phyloP scores from a whole-genome alignment of 345 rosid genomes.

The Lepidium sativum region DNA sequence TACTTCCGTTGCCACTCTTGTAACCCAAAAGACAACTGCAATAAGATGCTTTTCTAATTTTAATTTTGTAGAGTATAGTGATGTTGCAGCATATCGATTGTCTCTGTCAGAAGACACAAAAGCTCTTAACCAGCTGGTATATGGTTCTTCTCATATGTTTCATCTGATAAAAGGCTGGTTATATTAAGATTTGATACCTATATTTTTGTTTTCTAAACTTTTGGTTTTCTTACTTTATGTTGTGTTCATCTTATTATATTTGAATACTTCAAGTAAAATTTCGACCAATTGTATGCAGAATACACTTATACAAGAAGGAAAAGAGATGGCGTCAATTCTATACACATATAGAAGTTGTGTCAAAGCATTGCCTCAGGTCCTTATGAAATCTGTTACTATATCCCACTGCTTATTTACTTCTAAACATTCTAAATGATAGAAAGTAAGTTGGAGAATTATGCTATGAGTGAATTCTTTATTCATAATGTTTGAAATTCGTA shows the following conservation, averaged over 20 bases:
- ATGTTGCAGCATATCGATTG: slow-evolving; percentile 82
- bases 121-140: slow-evolving; percentile 95
- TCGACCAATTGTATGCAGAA: slow-evolving; percentile 42
- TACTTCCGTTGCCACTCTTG: neutral
- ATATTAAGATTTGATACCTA: neutral
- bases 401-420: neutral
- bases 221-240: slow-evolving; percentile 21
- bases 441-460: neutral
- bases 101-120: slow-evolving; percentile 97
- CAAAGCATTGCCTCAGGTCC: slow-evolving; percentile 98
- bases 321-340: slow-evolving; percentile 95
- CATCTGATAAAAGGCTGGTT: neutral
- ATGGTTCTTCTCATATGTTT: slow-evolving; percentile 1
- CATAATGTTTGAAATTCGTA: neutral
- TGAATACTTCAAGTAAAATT: neutral
- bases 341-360: slow-evolving; percentile 97
- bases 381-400: neutral
- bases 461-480: neutral
- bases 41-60: neutral
- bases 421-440: neutral
- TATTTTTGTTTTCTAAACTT: slow-evolving; percentile 18
- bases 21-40: neutral
- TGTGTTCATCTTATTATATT: neutral
- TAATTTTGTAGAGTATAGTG: slow-evolving; percentile 61
- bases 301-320: slow-evolving; percentile 86